A percentile compares a stretch with the other conserved stretches of the same genome.
These are phyloP conservation scores for Aspergillus cristatus DNA, from an alignment of 495 filamentous ascomycete genomes.

Conservation along the genomic window DNA sequence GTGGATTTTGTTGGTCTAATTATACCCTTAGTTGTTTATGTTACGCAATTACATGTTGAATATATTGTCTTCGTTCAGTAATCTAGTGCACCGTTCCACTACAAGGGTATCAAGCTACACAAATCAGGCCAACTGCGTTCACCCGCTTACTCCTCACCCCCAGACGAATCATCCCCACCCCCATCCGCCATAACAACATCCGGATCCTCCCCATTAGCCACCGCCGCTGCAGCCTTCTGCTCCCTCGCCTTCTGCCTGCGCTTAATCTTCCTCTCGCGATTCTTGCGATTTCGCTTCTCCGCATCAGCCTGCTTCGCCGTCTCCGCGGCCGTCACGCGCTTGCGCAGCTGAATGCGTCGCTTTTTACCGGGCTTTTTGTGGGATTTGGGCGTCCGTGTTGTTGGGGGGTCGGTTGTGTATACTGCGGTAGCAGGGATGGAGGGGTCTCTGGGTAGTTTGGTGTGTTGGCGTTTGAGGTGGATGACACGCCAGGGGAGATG, in stretches of 20 bases:
- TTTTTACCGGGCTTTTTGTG: slow-evolving; percentile 42
- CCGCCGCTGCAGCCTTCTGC: slow-evolving; percentile 28
- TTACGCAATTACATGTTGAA: too few relatives aligned
- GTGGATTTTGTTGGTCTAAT: too few relatives aligned
- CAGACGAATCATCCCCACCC: slow-evolving; percentile 12
- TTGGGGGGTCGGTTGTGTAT: slow-evolving; percentile 16
- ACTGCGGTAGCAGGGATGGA: slow-evolving; percentile 10
- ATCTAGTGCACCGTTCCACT: too few relatives aligned
- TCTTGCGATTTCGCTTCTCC: slow-evolving; percentile 39
- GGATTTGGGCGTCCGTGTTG: slow-evolving; percentile 21
- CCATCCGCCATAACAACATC: slow-evolving; percentile 1
- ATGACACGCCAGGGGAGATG: slow-evolving; percentile 37
- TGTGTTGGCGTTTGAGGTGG: slow-evolving; percentile 29
- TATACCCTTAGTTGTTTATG: too few relatives aligned
- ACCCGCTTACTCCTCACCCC: slow-evolving; percentile 9
- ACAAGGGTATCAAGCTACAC: too few relatives aligned
- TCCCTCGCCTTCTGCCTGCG: slow-evolving; percentile 38
- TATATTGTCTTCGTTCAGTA: too few relatives aligned
- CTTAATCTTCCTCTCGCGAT: slow-evolving; percentile 37
- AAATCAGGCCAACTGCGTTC: too few relatives aligned
- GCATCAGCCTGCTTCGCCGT: slow-evolving; percentile 30
- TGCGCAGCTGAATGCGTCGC: slow-evolving; percentile 34
- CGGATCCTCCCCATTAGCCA: slow-evolving; percentile 4
- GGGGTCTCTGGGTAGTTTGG: slow-evolving; percentile 21
- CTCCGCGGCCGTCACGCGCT: slow-evolving; percentile 18